A percentile compares a stretch with the other conserved stretches of the same genome.
Conservation (phyloP, 2,329 filamentous ascomycete species). For the Alternaria brassicicola region DNA sequence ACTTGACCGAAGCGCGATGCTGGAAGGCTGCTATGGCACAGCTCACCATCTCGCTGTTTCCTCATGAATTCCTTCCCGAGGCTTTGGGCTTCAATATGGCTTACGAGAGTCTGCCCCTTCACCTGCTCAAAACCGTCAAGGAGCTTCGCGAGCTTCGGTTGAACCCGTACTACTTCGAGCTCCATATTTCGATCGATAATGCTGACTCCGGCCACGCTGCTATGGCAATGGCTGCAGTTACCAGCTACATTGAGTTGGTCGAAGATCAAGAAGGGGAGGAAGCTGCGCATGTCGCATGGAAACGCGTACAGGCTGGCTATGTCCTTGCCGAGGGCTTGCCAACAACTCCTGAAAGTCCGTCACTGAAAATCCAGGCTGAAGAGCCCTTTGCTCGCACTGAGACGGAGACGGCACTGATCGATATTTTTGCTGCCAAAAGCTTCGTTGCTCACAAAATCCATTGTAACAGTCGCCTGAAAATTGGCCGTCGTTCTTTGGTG, state of each 20-base stretch:
- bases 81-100: constrained; percentile 60
- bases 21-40: constrained; percentile 57
- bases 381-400: constrained; percentile 15
- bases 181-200: constrained; percentile 61
- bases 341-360: constrained; percentile 29
- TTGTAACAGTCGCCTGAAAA: constrained; percentile 47
- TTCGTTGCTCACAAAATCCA: constrained; percentile 51
- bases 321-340: constrained; percentile 42
- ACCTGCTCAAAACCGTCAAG: constrained; percentile 50
- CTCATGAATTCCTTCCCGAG: constrained; percentile 58
- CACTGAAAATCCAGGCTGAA: constrained; percentile 11
- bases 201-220: constrained; percentile 56
- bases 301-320: constrained; percentile 53
- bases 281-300: constrained; percentile 49
- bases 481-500: constrained; percentile 48
- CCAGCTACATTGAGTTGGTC: constrained; percentile 48
- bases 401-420: constrained; percentile 19
- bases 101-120: constrained; percentile 53
- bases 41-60: constrained; percentile 56
- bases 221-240: constrained; percentile 52
- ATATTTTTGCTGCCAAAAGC: constrained; percentile 50
- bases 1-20: constrained; percentile 31
- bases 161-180: constrained; percentile 56
- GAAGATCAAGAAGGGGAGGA: constrained; percentile 30
- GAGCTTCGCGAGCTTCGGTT: constrained; percentile 55